A percentile compares a stretch with the other conserved stretches of the same genome.
These are phyloP conservation scores for Trichoderma cornu-damae DNA, from an alignment of 2,329 filamentous ascomycete genomes.

Conservation along the genomic window DNA sequence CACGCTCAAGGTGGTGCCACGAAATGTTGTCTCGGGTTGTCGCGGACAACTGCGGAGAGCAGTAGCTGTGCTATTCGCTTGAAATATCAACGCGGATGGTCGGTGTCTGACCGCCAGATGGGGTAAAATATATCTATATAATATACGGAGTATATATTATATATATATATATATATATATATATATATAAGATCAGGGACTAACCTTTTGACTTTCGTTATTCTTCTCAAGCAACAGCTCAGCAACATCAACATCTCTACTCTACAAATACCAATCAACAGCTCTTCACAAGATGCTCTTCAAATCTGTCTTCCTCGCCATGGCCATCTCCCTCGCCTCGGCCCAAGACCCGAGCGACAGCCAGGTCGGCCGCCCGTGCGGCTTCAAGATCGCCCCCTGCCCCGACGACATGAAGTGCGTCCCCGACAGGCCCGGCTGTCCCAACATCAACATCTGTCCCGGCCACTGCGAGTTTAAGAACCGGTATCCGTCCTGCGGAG, in stretches of 20 bases:
- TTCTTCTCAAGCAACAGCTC: background rate
- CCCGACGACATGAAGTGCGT: slow-evolving; percentile 26
- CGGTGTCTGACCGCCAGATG: background rate
- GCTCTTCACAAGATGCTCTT: slow-evolving; percentile 24
- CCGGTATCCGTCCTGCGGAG: slow-evolving; percentile 32
- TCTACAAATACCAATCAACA: background rate
- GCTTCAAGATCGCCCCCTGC: slow-evolving; percentile 30
- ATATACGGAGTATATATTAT: too few species aligned
- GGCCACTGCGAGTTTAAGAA: slow-evolving; percentile 31
- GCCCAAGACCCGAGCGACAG: slow-evolving; percentile 7
- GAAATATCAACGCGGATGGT: background rate
- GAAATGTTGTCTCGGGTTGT: slow-evolving; percentile 11
- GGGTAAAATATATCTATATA: background rate
- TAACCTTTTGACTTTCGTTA: background rate
- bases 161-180: too few species aligned
- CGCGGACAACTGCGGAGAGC: background rate
- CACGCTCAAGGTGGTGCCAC: background rate
- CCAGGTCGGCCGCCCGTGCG: slow-evolving; percentile 23
- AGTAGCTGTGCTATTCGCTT: background rate
- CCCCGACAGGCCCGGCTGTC: slow-evolving; percentile 24
- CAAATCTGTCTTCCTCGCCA: slow-evolving; percentile 21
- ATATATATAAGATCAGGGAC: background rate
- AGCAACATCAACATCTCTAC: background rate
- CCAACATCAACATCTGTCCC: slow-evolving; percentile 26
- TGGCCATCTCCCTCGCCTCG: slow-evolving; percentile 22